Evolutionary conservation across 2,329 filamentous ascomycete genomes (phyloP).

Genomic region (Ophiocordyceps unilateralis): DNA sequence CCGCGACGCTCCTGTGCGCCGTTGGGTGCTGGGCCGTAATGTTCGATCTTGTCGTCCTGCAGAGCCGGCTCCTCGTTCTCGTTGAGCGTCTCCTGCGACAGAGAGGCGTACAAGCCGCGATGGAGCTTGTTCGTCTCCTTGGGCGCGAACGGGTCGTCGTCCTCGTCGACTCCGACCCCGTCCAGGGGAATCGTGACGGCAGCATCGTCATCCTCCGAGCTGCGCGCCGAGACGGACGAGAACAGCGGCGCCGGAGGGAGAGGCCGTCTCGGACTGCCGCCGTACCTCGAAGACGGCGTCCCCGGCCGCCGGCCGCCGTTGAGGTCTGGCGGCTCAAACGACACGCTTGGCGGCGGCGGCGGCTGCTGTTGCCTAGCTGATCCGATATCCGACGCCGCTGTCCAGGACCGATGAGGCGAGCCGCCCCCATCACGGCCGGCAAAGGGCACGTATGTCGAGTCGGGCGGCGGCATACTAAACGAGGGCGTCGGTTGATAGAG

Average conservation of each 20-base stretch:
- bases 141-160: slow-evolving; percentile 59
- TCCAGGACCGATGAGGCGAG: too few relatives aligned
- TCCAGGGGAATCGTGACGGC: slow-evolving; percentile 61
- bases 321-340: slow-evolving; percentile 75
- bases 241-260: slow-evolving; percentile 82
- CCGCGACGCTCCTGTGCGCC: slow-evolving; percentile 79
- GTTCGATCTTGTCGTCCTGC: slow-evolving; percentile 43
- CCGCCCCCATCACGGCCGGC: slow-evolving; percentile 28
- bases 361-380: slow-evolving; percentile 44
- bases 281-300: slow-evolving; percentile 77
- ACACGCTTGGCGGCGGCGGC: slow-evolving; percentile 50
- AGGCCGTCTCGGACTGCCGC: slow-evolving; percentile 71
- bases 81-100: slow-evolving; percentile 37
- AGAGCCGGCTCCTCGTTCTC: slow-evolving; percentile 27
- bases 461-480: slow-evolving; percentile 41
- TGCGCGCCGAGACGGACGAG: slow-evolving; percentile 29
- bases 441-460: slow-evolving; percentile 45
- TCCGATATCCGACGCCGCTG: slow-evolving; percentile 28
- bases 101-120: slow-evolving; percentile 36
- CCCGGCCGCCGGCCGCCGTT: slow-evolving; percentile 83
- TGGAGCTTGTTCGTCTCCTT: slow-evolving; percentile 36
- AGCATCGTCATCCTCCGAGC: slow-evolving; percentile 37
- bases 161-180: slow-evolving; percentile 9
- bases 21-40: slow-evolving; percentile 76
- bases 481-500: slow-evolving; percentile 33